Evolutionary conservation across 257 asterid genomes (phyloP), one percentile per base, ranked within the genome.

Genomic region (Gentiana dahurica): DNA sequence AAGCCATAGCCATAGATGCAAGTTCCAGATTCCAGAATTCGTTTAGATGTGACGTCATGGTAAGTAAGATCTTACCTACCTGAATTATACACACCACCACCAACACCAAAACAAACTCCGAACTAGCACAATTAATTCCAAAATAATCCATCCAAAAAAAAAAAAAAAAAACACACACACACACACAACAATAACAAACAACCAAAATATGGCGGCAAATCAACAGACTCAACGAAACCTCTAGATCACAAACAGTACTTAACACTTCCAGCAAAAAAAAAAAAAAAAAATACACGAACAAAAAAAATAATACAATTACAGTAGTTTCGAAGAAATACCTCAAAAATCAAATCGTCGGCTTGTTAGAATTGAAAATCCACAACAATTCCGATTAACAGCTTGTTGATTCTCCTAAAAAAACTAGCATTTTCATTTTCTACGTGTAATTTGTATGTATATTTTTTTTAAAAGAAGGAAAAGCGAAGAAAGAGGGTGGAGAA

Each of bases 381-480:
- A 12, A 4, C 33, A 4, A 48, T 37, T 38, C 32, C 34, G 49
- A 60, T 13, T 32, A 53, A 44, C 48, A 60, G 4, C 58, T 32
- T 59, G 12, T 34, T 36, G 49, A 46, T 44, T 24, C 24, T 24
- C 24, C 24, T 24, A 24, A 66, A 60, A 60, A 54, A 61, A 48
- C 71, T 54, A 51, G 73, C 73, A 69, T 63, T 73, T 68, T 62
- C 66, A 65, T 54, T 39, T 60, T 57, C 62, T 12, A 32, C 6
- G 6, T 7, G 9, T 7, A 41, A 41, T 41, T 4, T 4, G 46
- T 7, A 41, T 24, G 24, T 24, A 24, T 24, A 24, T 24, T 24
- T 24, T 24, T 24, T 24, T 24, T 24, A 10, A 41, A 2, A 41
- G 11, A 13, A 63, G 55, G 8, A 58, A 49, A 57, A 24, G 45